Conservation (phyloP, 768 basidiomycete species). For the Boletus huronensis region DNA sequence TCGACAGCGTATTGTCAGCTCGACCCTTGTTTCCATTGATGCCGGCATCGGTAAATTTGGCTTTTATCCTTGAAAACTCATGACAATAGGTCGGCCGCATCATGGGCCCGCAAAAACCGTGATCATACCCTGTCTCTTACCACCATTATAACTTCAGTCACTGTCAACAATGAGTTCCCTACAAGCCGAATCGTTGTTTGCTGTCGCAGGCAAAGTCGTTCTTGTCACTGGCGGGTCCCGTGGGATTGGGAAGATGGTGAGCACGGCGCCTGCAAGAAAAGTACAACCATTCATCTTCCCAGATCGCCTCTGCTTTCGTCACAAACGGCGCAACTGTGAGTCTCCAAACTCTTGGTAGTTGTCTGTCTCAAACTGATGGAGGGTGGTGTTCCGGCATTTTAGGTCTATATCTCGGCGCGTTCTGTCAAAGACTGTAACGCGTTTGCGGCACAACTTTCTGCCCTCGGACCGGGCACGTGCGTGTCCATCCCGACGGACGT, state of each 20-base stretch:
- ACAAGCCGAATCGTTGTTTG: conserved; percentile 40
- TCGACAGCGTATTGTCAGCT: no score
- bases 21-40: neutral
- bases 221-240: conserved; percentile 65
- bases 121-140: neutral
- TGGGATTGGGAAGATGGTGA: conserved; percentile 64
- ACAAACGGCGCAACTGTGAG: conserved; percentile 55
- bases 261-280: conserved; percentile 8
- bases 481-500: conserved; percentile 53
- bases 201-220: conserved; percentile 51
- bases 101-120: neutral
- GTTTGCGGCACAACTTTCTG: conserved; percentile 50
- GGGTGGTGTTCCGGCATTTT: neutral
- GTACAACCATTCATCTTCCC: conserved; percentile 9
- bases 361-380: conserved; percentile 9
- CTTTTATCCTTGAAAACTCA: conserved; percentile 9
- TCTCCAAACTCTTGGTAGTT: neutral
- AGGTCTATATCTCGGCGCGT: conserved; percentile 65
- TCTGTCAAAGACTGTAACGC: conserved; percentile 47
- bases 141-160: neutral
- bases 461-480: conserved; percentile 53
- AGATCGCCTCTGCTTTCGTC: conserved; percentile 66
- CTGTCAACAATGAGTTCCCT: conserved; percentile 35
- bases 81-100: no score
- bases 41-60: conserved; percentile 10